A percentile compares a stretch with the other conserved stretches of the same genome.
These are phyloP conservation scores for Penicillium cosmopolitanum DNA, from an alignment of 495 filamentous ascomycete genomes.

Conservation along the genomic window DNA sequence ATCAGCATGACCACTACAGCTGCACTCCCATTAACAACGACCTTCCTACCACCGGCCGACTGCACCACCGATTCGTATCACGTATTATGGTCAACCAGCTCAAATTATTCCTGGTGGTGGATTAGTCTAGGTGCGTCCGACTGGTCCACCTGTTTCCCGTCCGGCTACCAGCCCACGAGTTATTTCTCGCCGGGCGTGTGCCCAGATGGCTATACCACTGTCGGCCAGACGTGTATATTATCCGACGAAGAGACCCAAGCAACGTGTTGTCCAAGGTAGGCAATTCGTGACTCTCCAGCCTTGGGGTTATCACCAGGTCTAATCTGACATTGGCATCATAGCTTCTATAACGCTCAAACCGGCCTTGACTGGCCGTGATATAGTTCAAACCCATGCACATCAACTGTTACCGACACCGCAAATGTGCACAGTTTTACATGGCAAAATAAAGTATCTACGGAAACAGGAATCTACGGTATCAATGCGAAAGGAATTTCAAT, in stretches of 20 bases:
- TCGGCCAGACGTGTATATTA: not conserved
- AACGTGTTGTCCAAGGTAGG: slow-evolving; percentile 12
- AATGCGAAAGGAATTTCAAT: slow-evolving; percentile 9
- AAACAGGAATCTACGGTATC: slow-evolving; percentile 8
- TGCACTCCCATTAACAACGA: slow-evolving; percentile 5
- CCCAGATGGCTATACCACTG: slow-evolving; percentile 12
- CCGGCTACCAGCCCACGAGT: slow-evolving; percentile 1
- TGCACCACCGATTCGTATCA: slow-evolving; percentile 9
- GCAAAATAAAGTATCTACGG: not conserved
- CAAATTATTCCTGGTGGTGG: slow-evolving; percentile 5
- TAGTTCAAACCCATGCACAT: slow-evolving; percentile 8
- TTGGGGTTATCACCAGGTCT: not conserved
- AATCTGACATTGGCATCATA: not conserved
- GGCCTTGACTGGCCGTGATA: slow-evolving; percentile 8
- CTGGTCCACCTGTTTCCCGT: slow-evolving; percentile 7
- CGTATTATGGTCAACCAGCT: not conserved
- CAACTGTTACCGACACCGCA: not conserved
- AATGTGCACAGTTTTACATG: not conserved
- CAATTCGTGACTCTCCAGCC: not conserved
- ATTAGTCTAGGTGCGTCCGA: slow-evolving; percentile 1
- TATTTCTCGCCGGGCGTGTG: slow-evolving; percentile 20
- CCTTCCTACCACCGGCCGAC: slow-evolving; percentile 5
- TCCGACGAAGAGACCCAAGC: slow-evolving; percentile 2
- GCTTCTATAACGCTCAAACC: slow-evolving; percentile 8
- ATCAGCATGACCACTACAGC: slow-evolving; percentile 3